Base-by-base conservation (phyloP, 2,329 filamentous ascomycete genomes). In the Hypoxylon sp. region DNA sequence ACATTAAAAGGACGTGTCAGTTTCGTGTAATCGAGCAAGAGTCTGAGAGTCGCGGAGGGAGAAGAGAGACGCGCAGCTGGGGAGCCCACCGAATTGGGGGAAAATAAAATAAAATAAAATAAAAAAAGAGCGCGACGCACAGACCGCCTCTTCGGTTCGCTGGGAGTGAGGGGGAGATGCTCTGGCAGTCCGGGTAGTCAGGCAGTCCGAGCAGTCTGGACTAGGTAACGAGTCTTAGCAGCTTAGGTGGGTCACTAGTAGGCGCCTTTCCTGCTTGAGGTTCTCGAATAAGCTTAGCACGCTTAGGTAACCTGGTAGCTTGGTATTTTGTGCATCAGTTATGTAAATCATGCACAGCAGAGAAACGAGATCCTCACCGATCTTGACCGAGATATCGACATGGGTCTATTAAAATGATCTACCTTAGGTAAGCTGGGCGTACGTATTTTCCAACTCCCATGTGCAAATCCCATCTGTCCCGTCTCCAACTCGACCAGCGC, bases 1-100 rank as follows among this genome's bases (percentile, higher is more conserved):
- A n/a, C n/a, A n/a, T n/a, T n/a, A n/a, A 58, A 51, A 48, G 58
- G 70, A 70, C 71, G 71, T 73, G 70, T 73, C 71, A 72, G 65
- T 73, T 72, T 73, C 71, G 71, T 73, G 71, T 68, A 62, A 45
- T 64, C 47, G 66, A 67, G 69, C 52, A 58, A 63, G n/a, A 65
- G 57, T 58, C 62, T 61, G 60, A n/a, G 61, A 57, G 50, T 46
- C 38, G 60, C 58, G 48, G 46, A 51, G 20, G 27, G 33, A 26
- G 54, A 52, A 48, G 24, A 38, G 23, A 15, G 15, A 35, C 31
- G n/a, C 10, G 31, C 27, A 37, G 21, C 37, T 48, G 46, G 45
- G 46, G 50, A 43, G 50, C 58, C 48, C 57, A 51, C 18, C 13
- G 17, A 26, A 37, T 43, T 43, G 33, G 29, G 33, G 37, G 33